These are phyloP conservation scores for Gracilaria domingensis DNA, from an alignment of 23 red algal genomes.

Conservation along the genomic window DNA sequence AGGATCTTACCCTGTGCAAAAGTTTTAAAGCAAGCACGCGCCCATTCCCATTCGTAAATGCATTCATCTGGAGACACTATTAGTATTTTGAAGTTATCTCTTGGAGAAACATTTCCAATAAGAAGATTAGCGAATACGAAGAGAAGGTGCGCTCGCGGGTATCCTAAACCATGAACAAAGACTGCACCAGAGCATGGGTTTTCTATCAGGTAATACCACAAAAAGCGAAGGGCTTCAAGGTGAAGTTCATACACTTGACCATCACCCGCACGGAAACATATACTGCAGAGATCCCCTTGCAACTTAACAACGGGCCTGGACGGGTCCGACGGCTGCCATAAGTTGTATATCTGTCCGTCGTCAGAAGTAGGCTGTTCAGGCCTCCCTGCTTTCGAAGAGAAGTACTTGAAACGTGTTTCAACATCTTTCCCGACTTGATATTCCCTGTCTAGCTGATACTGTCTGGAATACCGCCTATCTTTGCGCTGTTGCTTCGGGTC, in stretches of 20 bases:
- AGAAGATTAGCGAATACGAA: constrained; percentile 43
- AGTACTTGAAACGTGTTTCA: not conserved
- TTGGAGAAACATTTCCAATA: not conserved
- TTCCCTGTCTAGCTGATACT: not conserved
- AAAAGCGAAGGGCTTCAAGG: constrained; percentile 49
- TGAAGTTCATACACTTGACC: constrained; percentile 19
- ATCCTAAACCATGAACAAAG: constrained; percentile 56
- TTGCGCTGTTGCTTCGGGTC: not conserved
- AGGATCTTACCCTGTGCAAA: not conserved
- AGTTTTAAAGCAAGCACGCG: not conserved
- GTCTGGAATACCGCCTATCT: not conserved
- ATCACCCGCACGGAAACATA: constrained; percentile 12
- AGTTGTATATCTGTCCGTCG: not conserved
- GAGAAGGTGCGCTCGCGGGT: constrained; percentile 42
- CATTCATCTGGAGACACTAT: constrained; percentile 18
- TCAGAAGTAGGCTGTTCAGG: constrained; percentile 10
- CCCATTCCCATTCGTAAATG: constrained; percentile 14
- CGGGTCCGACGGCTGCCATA: constrained; percentile 16
- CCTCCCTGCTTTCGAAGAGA: not conserved
- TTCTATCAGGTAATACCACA: constrained; percentile 55
- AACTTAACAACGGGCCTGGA: not conserved
- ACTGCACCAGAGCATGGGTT: constrained; percentile 63
- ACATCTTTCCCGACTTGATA: not conserved
- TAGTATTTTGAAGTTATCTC: constrained; percentile 1
- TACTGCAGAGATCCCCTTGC: not conserved